Evolutionary conservation across 495 filamentous ascomycete genomes (phyloP), one percentile per base, ranked within the genome.

Genomic region (Saxispiralis lemnorum): DNA sequence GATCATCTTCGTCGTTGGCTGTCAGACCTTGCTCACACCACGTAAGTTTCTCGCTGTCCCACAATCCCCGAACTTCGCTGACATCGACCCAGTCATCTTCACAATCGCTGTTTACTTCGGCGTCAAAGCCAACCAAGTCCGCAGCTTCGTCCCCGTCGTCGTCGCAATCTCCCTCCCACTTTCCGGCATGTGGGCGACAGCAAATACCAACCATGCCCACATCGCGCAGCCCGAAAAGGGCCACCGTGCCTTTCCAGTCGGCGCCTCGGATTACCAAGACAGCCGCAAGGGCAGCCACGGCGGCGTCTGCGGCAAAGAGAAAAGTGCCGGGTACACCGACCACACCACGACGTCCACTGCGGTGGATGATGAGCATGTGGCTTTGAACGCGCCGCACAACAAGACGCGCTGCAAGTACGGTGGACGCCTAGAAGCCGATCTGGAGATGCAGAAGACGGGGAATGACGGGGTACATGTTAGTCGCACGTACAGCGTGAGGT

Each of bases 21-120:
- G 72, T 46, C 79, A 83, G 59, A 83, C 79, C 15, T 70, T 94
- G 68, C 54, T 86, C 24, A 64, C 89, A 40, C 86, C 86, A 48
- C 72, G 82, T 83, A 69, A 51, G 76, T 61, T 1, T 15, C 31
- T 28, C 32, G n/a, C n/a, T n/a, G n/a, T n/a, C n/a, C n/a, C n/a
- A n/a, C n/a, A n/a, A n/a, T n/a, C n/a, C 18, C 14, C 13, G 51
- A 17, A 30, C 24, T 7, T 30, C 39, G 28, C 46, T 51, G 48
- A 52, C 24, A 47, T 9, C 17, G 2, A 6, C 19, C 5, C 21
- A 77, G 83, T 79, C 15, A 55, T 86, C 48, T 83, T 93, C 58
- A 72, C 75, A 1, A 67, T 73, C 47, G 56, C 84, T 15, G 68
- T 83, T 47, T 83, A 71, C 56, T 51, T 54, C 24, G 43, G 57